Conservation (phyloP, 768 basidiomycete genomes). For the Arthromyces matolae region DNA sequence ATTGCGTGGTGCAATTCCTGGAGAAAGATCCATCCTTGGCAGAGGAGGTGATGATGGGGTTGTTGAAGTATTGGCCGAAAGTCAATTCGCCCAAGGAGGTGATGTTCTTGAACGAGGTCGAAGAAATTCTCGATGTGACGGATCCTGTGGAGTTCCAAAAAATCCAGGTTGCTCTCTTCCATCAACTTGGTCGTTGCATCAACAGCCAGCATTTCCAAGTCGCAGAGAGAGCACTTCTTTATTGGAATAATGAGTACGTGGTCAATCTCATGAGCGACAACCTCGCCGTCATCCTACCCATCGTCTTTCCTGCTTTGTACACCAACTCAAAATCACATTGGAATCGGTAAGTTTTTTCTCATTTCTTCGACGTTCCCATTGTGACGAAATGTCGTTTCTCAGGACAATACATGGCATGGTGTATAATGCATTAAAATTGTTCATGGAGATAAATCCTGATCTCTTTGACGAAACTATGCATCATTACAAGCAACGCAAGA, state of each 20-base stretch:
- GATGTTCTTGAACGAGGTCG: slow-evolving; percentile 99
- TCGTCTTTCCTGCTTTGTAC: slow-evolving; percentile 95
- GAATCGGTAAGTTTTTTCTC: slow-evolving; percentile 74
- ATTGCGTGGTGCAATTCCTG: slow-evolving; percentile 97
- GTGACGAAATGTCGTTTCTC: neutral
- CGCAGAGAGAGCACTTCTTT: slow-evolving; percentile 92
- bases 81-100: slow-evolving; percentile 99
- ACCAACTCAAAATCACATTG: slow-evolving; percentile 96
- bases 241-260: slow-evolving; percentile 99
- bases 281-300: slow-evolving; percentile 80
- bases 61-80: slow-evolving; percentile 98
- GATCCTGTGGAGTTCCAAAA: slow-evolving; percentile 96
- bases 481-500: slow-evolving; percentile 85
- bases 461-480: slow-evolving; percentile 92
- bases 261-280: slow-evolving; percentile 99
- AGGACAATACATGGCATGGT: slow-evolving; percentile 99
- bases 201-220: slow-evolving; percentile 99
- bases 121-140: slow-evolving; percentile 97
- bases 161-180: slow-evolving; percentile 89
- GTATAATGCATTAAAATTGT: slow-evolving; percentile 95
- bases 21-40: slow-evolving; percentile 93
- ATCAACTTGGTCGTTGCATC: slow-evolving; percentile 93
- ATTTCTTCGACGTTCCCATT: slow-evolving; percentile 2
- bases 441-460: slow-evolving; percentile 99
- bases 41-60: slow-evolving; percentile 92